A percentile compares a stretch with the other conserved stretches of the same genome.
These are phyloP conservation scores for Rosa lucieae DNA, from an alignment of 306 rosid species.

Conservation along the genomic window DNA sequence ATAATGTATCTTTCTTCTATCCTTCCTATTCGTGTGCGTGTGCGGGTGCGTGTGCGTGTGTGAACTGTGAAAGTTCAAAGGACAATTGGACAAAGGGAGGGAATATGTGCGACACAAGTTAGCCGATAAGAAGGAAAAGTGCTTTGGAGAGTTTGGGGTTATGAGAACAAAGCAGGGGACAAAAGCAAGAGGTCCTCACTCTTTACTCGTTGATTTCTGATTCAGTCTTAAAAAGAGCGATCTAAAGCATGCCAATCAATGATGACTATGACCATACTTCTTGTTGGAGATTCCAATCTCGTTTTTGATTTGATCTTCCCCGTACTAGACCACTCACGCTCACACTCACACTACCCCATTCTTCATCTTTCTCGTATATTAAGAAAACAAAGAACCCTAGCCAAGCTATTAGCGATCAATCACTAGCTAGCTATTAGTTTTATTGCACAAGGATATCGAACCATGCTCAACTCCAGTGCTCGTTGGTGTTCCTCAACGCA, in stretches of 20 bases:
- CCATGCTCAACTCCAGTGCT: not conserved
- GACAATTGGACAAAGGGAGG: slow-evolving; percentile 6
- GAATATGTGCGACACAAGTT: slow-evolving; percentile 41
- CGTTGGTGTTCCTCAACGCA: not conserved
- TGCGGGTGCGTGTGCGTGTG: no score
- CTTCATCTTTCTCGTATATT: not conserved
- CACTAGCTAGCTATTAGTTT: not conserved
- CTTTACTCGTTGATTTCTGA: slow-evolving; percentile 1
- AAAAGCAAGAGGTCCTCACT: slow-evolving; percentile 29
- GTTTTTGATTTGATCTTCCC: slow-evolving; percentile 7
- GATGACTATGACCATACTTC: slow-evolving; percentile 20
- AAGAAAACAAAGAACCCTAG: not conserved
- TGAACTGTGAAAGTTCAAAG: not conserved
- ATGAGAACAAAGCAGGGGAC: slow-evolving; percentile 29
- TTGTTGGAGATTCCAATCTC: slow-evolving; percentile 21
- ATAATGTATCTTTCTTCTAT: not conserved
- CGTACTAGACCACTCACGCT: not conserved
- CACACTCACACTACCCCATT: not conserved
- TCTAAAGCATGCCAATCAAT: slow-evolving; percentile 19
- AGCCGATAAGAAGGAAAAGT: slow-evolving; percentile 26
- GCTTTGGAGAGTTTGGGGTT: slow-evolving; percentile 3
- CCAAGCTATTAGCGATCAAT: not conserved
- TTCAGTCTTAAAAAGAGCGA: slow-evolving; percentile 12
- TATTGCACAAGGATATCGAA: not conserved
- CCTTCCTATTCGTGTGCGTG: not conserved